Percentiles rank a stretch among this genome's conserved stretches.
These are phyloP conservation scores for Onygenales sp. DNA, from an alignment of 2,329 filamentous ascomycete species.

Conservation along the genomic window DNA sequence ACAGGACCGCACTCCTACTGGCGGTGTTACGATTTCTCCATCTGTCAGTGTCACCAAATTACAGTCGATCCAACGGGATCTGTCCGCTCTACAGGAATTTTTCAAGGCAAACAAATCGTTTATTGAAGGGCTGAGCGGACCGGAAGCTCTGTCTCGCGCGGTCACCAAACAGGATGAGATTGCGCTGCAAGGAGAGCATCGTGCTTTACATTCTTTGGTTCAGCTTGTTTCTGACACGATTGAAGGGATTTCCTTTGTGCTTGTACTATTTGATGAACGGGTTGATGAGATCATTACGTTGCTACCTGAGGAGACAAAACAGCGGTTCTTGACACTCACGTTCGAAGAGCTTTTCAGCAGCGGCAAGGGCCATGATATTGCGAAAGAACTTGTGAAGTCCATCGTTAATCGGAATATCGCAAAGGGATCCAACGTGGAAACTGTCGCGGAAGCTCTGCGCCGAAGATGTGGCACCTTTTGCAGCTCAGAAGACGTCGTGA, in stretches of 20 bases:
- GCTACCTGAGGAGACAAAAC: slow-evolving; percentile 60
- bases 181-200: slow-evolving; percentile 85
- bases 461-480: slow-evolving; percentile 94
- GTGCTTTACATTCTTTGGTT: slow-evolving; percentile 77
- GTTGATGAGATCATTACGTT: slow-evolving; percentile 77
- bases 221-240: slow-evolving; percentile 82
- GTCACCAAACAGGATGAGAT: slow-evolving; percentile 82
- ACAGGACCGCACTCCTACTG: slow-evolving; percentile 44
- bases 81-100: slow-evolving; percentile 72
- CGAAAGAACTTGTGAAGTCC: slow-evolving; percentile 89
- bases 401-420: slow-evolving; percentile 98
- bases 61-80: slow-evolving; percentile 64
- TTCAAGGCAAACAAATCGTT: slow-evolving; percentile 79
- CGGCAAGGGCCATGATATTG: slow-evolving; percentile 70
- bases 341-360: slow-evolving; percentile 83
- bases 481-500: slow-evolving; percentile 90
- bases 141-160: slow-evolving; percentile 69
- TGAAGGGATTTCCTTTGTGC: slow-evolving; percentile 91
- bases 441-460: slow-evolving; percentile 86
- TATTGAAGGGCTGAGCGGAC: slow-evolving; percentile 88
- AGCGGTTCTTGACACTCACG: slow-evolving; percentile 65
- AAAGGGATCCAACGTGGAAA: slow-evolving; percentile 94
- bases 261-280: slow-evolving; percentile 89
- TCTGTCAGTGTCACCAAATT: slow-evolving; percentile 61
- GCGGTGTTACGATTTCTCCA: slow-evolving; percentile 55